A percentile compares a stretch with the other conserved stretches of the same genome.
These are phyloP conservation scores for Starmerella kuoi DNA, from an alignment of 805 yeast genomes.

Conservation along the genomic window DNA sequence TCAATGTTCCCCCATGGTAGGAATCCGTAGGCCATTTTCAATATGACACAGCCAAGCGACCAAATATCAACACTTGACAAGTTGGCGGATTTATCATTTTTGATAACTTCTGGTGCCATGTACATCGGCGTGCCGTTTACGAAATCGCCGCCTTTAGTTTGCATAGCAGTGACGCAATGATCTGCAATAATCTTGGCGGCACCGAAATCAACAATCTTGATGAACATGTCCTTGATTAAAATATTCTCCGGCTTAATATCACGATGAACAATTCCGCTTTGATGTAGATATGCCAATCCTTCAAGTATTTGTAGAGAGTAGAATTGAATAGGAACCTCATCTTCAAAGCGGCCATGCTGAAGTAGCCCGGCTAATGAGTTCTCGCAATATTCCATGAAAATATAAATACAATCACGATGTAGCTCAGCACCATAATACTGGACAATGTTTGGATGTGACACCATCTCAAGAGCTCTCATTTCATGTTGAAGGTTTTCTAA, in stretches of 20 bases:
- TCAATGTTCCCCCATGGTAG: conserved; percentile 95
- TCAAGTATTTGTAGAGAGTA: conserved; percentile 87
- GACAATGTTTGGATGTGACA: conserved; percentile 91
- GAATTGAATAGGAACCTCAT: conserved; percentile 81
- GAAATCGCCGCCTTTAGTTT: conserved; percentile 17
- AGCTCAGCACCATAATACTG: conserved; percentile 96
- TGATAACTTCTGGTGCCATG: conserved; percentile 94
- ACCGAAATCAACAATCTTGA: conserved; percentile 94
- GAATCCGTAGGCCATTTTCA: conserved; percentile 94
- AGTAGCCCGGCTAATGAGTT: conserved; percentile 75
- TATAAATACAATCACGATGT: conserved; percentile 85
- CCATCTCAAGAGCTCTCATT: conserved; percentile 89
- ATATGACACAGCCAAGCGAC: conserved; percentile 92
- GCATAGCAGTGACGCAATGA: conserved; percentile 26
- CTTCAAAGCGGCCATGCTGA: conserved; percentile 85
- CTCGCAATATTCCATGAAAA: conserved; percentile 95
- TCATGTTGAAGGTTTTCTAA: conserved; percentile 88
- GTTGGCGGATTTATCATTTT: conserved; percentile 44
- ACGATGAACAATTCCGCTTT: conserved; percentile 89
- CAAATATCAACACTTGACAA: conserved; percentile 75
- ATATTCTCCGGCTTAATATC: conserved; percentile 95
- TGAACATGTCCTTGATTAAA: conserved; percentile 62
- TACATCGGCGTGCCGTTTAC: conserved; percentile 97
- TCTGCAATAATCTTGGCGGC: conserved; percentile 73
- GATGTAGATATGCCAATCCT: conserved; percentile 88